Evolutionary conservation across 306 rosid species (phyloP).

Genomic region (Nissolia schottii): DNA sequence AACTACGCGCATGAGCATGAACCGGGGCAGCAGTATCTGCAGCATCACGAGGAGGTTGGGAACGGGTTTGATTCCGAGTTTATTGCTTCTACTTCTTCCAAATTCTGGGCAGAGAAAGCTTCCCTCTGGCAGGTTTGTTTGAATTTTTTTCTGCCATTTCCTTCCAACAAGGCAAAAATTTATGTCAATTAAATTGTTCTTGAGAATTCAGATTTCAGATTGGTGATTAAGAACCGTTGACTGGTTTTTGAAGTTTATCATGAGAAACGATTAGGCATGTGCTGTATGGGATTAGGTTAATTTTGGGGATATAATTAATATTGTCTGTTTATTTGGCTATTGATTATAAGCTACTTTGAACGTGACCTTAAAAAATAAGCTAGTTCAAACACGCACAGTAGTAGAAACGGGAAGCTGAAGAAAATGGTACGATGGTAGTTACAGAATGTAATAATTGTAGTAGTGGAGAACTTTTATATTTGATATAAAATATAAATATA

Average conservation of each 20-base stretch:
- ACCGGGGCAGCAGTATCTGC: constrained; percentile 4
- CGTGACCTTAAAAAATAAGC: too few relatives aligned
- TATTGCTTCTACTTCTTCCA: constrained; percentile 66
- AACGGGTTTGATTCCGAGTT: constrained; percentile 69
- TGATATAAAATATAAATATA: not conserved
- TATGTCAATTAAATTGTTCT: not conserved
- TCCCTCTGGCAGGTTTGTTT: constrained; percentile 64
- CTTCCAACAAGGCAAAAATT: not conserved
- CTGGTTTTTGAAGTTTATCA: not conserved
- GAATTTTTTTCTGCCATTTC: not conserved
- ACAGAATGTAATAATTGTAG: not conserved
- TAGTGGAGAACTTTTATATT: not conserved
- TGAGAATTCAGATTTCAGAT: not conserved
- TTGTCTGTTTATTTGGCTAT: too few relatives aligned
- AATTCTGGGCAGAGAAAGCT: constrained; percentile 57
- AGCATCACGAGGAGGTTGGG: constrained; percentile 3
- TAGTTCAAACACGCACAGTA: too few relatives aligned
- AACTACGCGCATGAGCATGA: constrained; percentile 25
- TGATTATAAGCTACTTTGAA: too few relatives aligned
- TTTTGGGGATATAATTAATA: too few relatives aligned
- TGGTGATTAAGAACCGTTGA: not conserved
- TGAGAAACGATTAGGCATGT: too few relatives aligned
- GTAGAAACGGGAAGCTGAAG: not conserved
- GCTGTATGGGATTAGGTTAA: too few relatives aligned
- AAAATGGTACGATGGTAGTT: not conserved